Conservation (phyloP, 345 rosid genomes). For the Laguncularia racemosa region DNA sequence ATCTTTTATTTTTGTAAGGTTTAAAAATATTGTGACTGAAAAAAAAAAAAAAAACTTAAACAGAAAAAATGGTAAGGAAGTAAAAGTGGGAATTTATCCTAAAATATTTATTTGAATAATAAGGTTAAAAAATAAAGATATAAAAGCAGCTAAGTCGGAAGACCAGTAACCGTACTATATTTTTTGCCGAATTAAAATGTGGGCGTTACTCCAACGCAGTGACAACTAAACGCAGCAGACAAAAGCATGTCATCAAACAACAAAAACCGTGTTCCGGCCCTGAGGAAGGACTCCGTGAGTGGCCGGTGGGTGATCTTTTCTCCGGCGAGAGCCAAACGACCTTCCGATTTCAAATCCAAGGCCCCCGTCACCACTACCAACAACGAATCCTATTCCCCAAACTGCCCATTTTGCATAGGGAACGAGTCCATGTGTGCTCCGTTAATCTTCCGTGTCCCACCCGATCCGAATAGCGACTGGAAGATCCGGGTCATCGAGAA, state of each 20-base stretch:
- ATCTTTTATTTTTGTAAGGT: too few species aligned
- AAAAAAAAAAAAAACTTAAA: too few species aligned
- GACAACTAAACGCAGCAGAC: not conserved
- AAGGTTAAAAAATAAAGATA: too few species aligned
- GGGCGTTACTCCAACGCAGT: too few species aligned
- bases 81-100: too few species aligned
- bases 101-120: too few species aligned
- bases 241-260: conserved; percentile 5
- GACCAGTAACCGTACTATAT: too few species aligned
- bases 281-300: conserved; percentile 50
- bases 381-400: conserved; percentile 12
- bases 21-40: too few species aligned
- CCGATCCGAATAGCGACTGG: conserved; percentile 37
- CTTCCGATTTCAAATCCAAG: conserved; percentile 74
- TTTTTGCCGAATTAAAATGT: too few species aligned
- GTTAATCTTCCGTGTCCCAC: conserved; percentile 71
- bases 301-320: conserved; percentile 79
- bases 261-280: conserved; percentile 41
- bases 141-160: too few species aligned
- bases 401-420: conserved; percentile 79
- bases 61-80: too few species aligned
- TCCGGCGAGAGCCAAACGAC: conserved; percentile 67
- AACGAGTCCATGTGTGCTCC: conserved; percentile 80
- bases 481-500: conserved; percentile 82
- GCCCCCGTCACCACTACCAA: conserved; percentile 28